Evolutionary conservation across 2,329 filamentous ascomycete species (phyloP), one percentile per base, ranked within the genome.

Genomic region (Orbilia oligospora): DNA sequence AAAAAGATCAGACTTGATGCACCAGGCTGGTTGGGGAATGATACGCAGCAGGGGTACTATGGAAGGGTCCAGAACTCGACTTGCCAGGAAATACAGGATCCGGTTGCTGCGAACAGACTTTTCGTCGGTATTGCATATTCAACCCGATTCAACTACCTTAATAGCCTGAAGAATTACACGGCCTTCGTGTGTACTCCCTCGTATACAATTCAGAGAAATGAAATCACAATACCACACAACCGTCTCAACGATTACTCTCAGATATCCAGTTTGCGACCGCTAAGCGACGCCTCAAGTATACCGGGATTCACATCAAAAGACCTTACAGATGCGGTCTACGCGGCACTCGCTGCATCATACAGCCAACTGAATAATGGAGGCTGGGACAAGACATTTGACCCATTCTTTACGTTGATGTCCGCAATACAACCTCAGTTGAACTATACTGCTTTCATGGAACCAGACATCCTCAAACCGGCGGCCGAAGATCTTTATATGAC

Each of bases 71-170:
- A 78, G 18, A 78, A 78, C 33, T 61, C 75, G 6, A 78, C 75
- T 10, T 78, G 75, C 27, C 30, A 68, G 8, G 75, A 78, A 14
- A 72, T 72, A 38, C 44, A 53, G 38, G 75, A 78, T 22, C 75
- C 75, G 1, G 68, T 22, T 3, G 64, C 63, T 16, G 68, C 44
- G 0, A 56, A 20, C 18, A 64, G 75, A 16, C 36, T 78, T 5
- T 65, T 78, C 46, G 38, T 78, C 0, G 75, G 63, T 8, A 78
- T 78, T 63, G 72, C 75, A 5, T 78, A 48, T 10, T 78, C 75
- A 24, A 78, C 75, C 12, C 68, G 75, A 24, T 55, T 16, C 6
- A 65, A 78, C 24, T 78, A 56, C n/a, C 56, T 36, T 1, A 78
- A 78, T 48, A 78, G 68, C 18, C 48, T 78, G 2, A 38, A 33